These are phyloP conservation scores for Mollisiaceae sp. DNA, from an alignment of 2,329 filamentous ascomycete species.

Conservation along the genomic window DNA sequence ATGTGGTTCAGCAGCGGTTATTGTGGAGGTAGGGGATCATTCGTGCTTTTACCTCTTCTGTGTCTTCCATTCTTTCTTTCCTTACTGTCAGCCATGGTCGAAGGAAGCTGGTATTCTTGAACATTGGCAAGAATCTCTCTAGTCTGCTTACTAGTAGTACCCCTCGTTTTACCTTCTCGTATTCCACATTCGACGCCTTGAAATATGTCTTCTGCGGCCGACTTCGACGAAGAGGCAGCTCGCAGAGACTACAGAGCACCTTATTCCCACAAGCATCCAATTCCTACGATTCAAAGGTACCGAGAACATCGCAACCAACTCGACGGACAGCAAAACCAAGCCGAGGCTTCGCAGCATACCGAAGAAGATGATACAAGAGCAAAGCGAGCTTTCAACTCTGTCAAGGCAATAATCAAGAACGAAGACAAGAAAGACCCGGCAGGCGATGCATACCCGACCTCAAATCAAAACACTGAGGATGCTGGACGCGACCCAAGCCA, in stretches of 20 bases:
- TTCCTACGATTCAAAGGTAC: slow-evolving; percentile 37
- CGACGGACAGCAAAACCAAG: slow-evolving; percentile 28
- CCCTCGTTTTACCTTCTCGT: neutral
- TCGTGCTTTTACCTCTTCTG: neutral
- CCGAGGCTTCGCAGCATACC: slow-evolving; percentile 34
- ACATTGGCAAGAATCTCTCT: neutral
- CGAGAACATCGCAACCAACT: slow-evolving; percentile 35
- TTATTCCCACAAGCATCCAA: slow-evolving; percentile 35
- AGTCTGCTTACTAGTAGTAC: neutral
- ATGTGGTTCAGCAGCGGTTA: neutral
- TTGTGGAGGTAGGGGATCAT: slow-evolving; percentile 6
- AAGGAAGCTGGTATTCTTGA: slow-evolving; percentile 8
- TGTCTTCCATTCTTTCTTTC: neutral
- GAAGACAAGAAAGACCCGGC: slow-evolving; percentile 31
- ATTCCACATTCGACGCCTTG: neutral
- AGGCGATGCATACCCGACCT: slow-evolving; percentile 35
- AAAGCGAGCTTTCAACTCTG: slow-evolving; percentile 32
- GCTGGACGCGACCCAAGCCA: slow-evolving; percentile 20
- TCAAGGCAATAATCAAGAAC: slow-evolving; percentile 34
- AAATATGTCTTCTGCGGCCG: slow-evolving; percentile 19
- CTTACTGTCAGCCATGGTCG: neutral
- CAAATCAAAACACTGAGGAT: slow-evolving; percentile 32
- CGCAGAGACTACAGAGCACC: slow-evolving; percentile 35
- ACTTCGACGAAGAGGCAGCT: slow-evolving; percentile 35
- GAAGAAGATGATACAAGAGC: slow-evolving; percentile 35